These are phyloP conservation scores for Pythium grandisporangium DNA, from an alignment of 352 stramenopile genomes.

Conservation along the genomic window DNA sequence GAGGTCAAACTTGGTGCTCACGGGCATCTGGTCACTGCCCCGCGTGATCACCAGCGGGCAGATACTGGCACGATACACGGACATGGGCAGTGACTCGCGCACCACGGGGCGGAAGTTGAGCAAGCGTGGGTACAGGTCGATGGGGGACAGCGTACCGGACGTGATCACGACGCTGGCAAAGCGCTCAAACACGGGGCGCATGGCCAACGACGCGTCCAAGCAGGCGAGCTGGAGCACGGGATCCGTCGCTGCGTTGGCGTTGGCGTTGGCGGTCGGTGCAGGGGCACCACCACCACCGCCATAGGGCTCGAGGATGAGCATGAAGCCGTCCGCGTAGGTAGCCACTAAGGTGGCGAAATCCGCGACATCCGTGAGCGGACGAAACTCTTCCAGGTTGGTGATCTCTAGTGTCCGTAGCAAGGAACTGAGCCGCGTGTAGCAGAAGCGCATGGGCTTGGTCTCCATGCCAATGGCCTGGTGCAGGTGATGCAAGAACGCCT, in stretches of 20 bases:
- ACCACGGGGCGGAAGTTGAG: constrained; percentile 97
- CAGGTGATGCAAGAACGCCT: constrained; percentile 95
- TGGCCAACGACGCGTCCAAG: constrained; percentile 96
- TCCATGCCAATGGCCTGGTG: constrained; percentile 92
- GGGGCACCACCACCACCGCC: constrained; percentile 71
- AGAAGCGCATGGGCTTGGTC: constrained; percentile 96
- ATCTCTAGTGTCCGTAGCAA: constrained; percentile 95
- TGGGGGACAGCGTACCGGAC: constrained; percentile 95
- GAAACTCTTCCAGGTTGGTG: constrained; percentile 96
- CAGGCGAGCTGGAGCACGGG: constrained; percentile 92
- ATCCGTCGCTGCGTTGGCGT: no score
- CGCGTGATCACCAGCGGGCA: constrained; percentile 97
- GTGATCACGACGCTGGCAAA: constrained; percentile 87
- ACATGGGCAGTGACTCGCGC: constrained; percentile 96
- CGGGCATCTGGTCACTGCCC: constrained; percentile 93
- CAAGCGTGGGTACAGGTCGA: constrained; percentile 98
- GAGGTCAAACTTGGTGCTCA: constrained; percentile 93
- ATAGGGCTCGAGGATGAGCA: constrained; percentile 96
- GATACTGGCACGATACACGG: constrained; percentile 97
- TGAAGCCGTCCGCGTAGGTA: constrained; percentile 97
- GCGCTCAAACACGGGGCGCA: constrained; percentile 97
- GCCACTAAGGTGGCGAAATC: constrained; percentile 97
- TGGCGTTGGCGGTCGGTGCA: no score
- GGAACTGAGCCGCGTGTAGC: constrained; percentile 95
- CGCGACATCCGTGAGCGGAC: constrained; percentile 91